Conservation (phyloP, 345 rosid genomes). For the Clausena lansium region DNA sequence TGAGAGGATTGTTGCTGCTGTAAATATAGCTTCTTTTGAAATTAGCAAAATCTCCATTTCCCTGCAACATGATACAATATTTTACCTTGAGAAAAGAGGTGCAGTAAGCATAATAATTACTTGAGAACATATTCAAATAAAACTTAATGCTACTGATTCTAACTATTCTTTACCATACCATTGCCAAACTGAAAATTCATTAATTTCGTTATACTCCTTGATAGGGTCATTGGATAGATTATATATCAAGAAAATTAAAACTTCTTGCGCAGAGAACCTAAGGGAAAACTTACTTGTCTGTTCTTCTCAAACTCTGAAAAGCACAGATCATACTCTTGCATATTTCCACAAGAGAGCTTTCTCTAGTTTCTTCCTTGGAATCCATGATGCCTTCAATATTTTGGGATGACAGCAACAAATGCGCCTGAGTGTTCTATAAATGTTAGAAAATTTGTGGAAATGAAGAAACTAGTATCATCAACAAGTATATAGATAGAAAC, state of each 20-base stretch:
- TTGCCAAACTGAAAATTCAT: not conserved
- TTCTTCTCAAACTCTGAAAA: slow-evolving; percentile 42
- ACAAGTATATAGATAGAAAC: not conserved
- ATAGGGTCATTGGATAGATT: not conserved
- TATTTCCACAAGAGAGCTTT: slow-evolving; percentile 47
- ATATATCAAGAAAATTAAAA: not conserved
- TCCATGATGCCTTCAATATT: slow-evolving; percentile 11
- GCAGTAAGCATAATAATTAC: not conserved
- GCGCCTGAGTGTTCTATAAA: slow-evolving; percentile 46
- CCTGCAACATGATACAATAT: slow-evolving; percentile 45
- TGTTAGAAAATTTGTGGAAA: not conserved
- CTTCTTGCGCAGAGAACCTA: not conserved
- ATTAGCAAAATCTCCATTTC: slow-evolving; percentile 56
- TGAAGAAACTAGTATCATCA: not conserved
- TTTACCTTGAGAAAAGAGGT: not conserved
- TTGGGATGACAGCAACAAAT: slow-evolving; percentile 33
- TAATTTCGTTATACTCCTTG: not conserved
- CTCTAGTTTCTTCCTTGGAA: slow-evolving; percentile 24
- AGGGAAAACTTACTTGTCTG: slow-evolving; percentile 46
- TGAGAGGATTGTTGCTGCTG: slow-evolving; percentile 57
- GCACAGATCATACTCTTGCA: slow-evolving; percentile 60
- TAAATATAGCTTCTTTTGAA: slow-evolving; percentile 76
- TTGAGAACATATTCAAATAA: not conserved
- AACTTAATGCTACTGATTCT: not conserved
- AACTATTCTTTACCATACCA: not conserved